Evolutionary conservation across 176 grass and related monocot species (phyloP), one percentile per base, ranked within the genome.

Genomic region (Calamus simplicifolius): DNA sequence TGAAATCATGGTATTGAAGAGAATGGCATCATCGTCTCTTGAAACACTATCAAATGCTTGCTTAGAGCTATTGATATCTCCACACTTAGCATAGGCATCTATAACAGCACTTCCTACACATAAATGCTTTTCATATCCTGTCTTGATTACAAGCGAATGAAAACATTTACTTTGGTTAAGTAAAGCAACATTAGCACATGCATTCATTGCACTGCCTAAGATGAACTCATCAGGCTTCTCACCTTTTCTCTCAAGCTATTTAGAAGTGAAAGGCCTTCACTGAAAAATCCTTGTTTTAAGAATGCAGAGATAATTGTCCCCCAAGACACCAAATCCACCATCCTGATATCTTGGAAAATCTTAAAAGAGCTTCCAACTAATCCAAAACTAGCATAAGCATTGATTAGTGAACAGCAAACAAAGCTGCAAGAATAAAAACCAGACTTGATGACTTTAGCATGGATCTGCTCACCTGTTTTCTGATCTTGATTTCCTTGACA

Each of bases 1-100:
- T 57, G 73, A 73, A 59, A 80, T 77, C 76, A 88, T 88, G 66
- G 85, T 80, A 57, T 80, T 88, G 59, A 77, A 77, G 5, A 88
- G 25, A 19, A 83, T 70, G 51, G 72, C 59, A 27, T 88, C 85
- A 1, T 17, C 57, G 7, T 0, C 58, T 3, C 69, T 51, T 65
- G 62, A 72, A 75, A 64, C 50, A 62, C 15, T 12, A 0, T 12
- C 2, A 15, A 88, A 88, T 13, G 69, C 68, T 5, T 48, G 60
- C 59, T 73, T 54, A 3, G 79, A 80, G 31, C 67, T 55, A 28
- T 14, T 0, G 14, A 88, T 83, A 35, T 83, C 72, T 51, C 85
- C 80, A 16, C 72, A 88, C 26, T 83, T 88, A 1, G 85, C 85
- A 18, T 88, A 88, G 25, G 80, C 76, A 28, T 88, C 76, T 62